Base-by-base conservation (phyloP, 139 green algal genomes). In the Axilococcus clingmanii region DNA sequence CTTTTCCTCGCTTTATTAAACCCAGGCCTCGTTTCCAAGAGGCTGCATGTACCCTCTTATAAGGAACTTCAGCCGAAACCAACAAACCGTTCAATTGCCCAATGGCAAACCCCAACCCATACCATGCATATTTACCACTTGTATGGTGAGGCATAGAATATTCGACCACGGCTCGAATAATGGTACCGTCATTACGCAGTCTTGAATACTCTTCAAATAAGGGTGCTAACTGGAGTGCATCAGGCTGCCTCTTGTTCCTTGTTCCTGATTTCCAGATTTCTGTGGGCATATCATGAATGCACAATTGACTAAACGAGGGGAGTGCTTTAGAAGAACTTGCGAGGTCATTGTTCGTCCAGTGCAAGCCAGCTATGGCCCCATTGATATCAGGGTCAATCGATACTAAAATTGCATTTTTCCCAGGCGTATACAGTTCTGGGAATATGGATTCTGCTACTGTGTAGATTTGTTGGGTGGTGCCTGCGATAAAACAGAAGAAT, bases 21-120 rank as follows among this genome's bases (percentile, higher is more conserved):
- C 55, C 65, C 49, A 89, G 43, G 34, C 76, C 60, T 8, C 52
- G 52, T 62, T 88, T 89, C 81, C 79, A 89, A 0, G 33, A 32
- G 4, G 32, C 27, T 12, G 63, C 70, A 14, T 30, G 34, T 34
- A 59, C 30, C 2, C 46, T 31, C 0, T 48, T n/a, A 44, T 69
- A 67, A 4, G 69, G 35, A 44, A 88, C 68, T 33, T 68, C 70
- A 4, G 57, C 52, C 3, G 66, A 44, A 0, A 44, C 23, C 22
- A 89, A 65, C n/a, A 80, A 37, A 0, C 76, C 80, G 7, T 69
- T 50, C 51, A 80, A 76, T 15, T 68, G 55, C 7, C 80, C 80
- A 9, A 48, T 56, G 1, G 67, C 50, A 40, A 69, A 77, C 35
- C 62, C 70, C 2, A 52, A 58, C 46, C 35, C 42, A 19, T 61